phyloP scores from a whole-genome alignment of 1,284 basidiomycete genomes.

The Peniophora sp. region DNA sequence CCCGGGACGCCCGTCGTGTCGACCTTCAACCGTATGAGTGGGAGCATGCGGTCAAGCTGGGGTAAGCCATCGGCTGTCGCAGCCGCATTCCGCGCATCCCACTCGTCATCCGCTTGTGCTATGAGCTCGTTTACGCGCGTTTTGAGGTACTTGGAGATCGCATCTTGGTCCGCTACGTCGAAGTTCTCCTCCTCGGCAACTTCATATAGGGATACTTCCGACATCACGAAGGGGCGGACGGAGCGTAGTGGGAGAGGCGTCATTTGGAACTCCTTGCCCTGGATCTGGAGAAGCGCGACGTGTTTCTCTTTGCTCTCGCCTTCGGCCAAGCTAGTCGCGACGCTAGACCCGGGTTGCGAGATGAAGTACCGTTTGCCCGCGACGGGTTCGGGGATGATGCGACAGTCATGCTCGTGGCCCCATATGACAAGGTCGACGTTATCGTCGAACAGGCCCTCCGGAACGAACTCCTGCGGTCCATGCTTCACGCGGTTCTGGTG shows the following conservation, averaged over 20 bases:
- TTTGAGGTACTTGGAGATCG: slow-evolving; percentile 75
- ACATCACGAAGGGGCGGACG: slow-evolving; percentile 92
- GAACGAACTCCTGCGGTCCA: slow-evolving; percentile 87
- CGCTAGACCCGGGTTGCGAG: slow-evolving; percentile 90
- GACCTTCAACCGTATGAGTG: slow-evolving; percentile 83
- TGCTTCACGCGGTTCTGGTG: slow-evolving; percentile 97
- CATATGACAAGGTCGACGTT: slow-evolving; percentile 90
- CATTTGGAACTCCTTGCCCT: slow-evolving; percentile 81
- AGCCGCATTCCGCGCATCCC: slow-evolving; percentile 70
- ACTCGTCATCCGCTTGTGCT: slow-evolving; percentile 64
- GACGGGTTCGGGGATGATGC: slow-evolving; percentile 85
- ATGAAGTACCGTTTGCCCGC: slow-evolving; percentile 90
- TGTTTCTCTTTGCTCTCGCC: slow-evolving; percentile 89
- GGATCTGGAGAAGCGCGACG: slow-evolving; percentile 80
- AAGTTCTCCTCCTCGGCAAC: slow-evolving; percentile 70
- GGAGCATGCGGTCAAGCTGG: slow-evolving; percentile 67
- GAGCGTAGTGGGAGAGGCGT: slow-evolving; percentile 83
- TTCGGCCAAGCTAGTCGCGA: slow-evolving; percentile 89
- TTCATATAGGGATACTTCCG: slow-evolving; percentile 71
- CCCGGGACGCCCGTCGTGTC: slow-evolving; percentile 86
- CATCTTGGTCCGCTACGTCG: slow-evolving; percentile 73
- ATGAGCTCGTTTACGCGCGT: slow-evolving; percentile 75
- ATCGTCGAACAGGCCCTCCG: slow-evolving; percentile 96
- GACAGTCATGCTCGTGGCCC: slow-evolving; percentile 99
- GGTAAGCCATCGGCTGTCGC: slow-evolving; percentile 65